Evolutionary conservation across 2,329 filamentous ascomycete species (phyloP).

Genomic region (Furcasterigmium sp.): DNA sequence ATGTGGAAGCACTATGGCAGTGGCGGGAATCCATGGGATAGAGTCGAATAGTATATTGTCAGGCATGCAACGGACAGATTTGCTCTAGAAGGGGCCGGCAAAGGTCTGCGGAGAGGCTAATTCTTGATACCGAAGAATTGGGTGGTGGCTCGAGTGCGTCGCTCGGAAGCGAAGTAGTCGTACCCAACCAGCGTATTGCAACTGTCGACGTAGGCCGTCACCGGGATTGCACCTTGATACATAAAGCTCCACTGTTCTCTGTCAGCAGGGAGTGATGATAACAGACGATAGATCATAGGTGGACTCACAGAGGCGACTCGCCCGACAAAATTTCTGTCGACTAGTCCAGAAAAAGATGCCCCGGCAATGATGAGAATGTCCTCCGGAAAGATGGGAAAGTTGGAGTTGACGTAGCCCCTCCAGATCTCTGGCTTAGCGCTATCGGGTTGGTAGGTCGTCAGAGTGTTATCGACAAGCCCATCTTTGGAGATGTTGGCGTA

Average conservation of each 20-base stretch:
- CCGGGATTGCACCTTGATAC: constrained; percentile 26
- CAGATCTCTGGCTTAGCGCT: constrained; percentile 16
- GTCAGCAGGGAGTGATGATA: accelerated
- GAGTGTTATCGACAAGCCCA: constrained; percentile 28
- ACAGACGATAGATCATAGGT: neutral
- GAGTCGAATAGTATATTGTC: no score
- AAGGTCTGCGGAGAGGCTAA: no score
- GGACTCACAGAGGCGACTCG: constrained; percentile 18
- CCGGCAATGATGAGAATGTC: constrained; percentile 19
- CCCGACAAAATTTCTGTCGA: constrained; percentile 11
- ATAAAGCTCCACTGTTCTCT: constrained; percentile 27
- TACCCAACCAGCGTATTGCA: constrained; percentile 28
- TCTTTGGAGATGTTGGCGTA: constrained; percentile 26
- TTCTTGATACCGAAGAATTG: constrained; percentile 21
- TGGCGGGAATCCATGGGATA: no score
- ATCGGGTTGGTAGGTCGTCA: constrained; percentile 19
- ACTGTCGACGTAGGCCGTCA: constrained; percentile 26
- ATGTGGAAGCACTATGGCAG: no score
- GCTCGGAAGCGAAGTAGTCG: constrained; percentile 23
- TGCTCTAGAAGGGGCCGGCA: no score
- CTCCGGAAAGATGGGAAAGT: constrained; percentile 26
- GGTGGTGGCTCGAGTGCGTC: constrained; percentile 22
- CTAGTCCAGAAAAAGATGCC: constrained; percentile 19
- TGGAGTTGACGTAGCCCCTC: constrained; percentile 28
- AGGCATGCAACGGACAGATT: no score